These are phyloP conservation scores for Piloderma croceum DNA, from an alignment of 768 basidiomycete genomes.

Conservation along the genomic window DNA sequence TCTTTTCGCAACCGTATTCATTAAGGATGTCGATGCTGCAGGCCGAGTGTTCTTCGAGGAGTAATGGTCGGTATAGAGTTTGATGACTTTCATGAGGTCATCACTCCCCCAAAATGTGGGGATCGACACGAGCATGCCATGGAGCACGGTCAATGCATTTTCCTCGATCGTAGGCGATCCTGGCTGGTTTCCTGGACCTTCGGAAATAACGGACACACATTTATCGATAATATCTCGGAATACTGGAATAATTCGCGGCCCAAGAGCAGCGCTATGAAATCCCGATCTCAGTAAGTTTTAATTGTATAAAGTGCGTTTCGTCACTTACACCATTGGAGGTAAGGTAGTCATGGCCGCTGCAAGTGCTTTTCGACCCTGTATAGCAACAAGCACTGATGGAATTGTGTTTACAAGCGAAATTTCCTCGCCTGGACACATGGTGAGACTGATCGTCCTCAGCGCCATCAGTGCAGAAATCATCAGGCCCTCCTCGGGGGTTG, in stretches of 20 bases:
- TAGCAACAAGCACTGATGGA: constrained; percentile 49
- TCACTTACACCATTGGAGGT: constrained; percentile 58
- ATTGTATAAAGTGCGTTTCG: no score
- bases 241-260: constrained; percentile 83
- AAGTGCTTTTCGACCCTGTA: constrained; percentile 35
- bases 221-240: constrained; percentile 67
- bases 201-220: constrained; percentile 42
- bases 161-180: constrained; percentile 14
- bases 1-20: constrained; percentile 65
- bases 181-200: no score
- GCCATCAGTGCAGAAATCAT: constrained; percentile 50
- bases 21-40: constrained; percentile 37
- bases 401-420: constrained; percentile 50
- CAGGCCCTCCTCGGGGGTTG: constrained; percentile 35
- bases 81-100: constrained; percentile 54
- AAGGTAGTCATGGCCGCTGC: constrained; percentile 49
- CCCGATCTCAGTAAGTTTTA: no score
- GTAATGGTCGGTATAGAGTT: constrained; percentile 46
- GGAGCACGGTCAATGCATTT: constrained; percentile 45
- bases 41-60: constrained; percentile 28
- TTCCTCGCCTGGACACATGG: constrained; percentile 65
- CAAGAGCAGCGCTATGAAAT: constrained; percentile 59
- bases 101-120: constrained; percentile 74
- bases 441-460: constrained; percentile 51
- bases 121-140: constrained; percentile 64